Base-by-base conservation (phyloP, 2,329 filamentous ascomycete genomes). In the Tolypocladium inflatum region DNA sequence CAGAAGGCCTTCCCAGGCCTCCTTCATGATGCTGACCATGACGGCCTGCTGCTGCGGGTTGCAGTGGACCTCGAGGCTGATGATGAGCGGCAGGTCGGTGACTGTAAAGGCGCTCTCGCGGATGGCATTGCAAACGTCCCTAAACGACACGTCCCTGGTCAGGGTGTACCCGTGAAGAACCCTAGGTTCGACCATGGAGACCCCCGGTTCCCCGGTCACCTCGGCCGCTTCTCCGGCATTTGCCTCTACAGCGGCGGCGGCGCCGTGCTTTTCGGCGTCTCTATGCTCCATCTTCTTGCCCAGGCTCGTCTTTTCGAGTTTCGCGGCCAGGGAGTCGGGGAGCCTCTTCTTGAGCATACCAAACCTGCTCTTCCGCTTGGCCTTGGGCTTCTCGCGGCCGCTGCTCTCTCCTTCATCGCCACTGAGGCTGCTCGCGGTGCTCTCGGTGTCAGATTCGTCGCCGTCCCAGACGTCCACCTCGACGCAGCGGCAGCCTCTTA, bases 391-490 rank as follows among this genome's bases (percentile, higher is more conserved):
- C 15, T 33, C 26, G 26, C 13, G 19, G 19, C 48, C 19, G 87
- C 53, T 83, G 53, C 68, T 64, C 8, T 68, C 63, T 55, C 68
- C 66, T 50, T 76, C 73, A 19, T 89, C 87, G 21, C 84, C 74
- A 53, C 73, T 75, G 57, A 71, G 76, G 56, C 73, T 74, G 56
- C 71, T 76, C 10, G 67, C 83, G 76, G 71, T 88, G 80, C 71
- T 88, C 79, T 72, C 85, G 68, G 76, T 88, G 81, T 71, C 88
- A 67, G 67, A 91, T 66, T 91, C 87, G 58, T 88, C 85, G 48
- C 92, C 92, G 70, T 97, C 90, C 92, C 92, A 97, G 66, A 94
- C 95, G 68, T 97, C 92, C 60, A 97, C 90, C 75, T 97, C 92
- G 59, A 97, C 87, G 73, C 92, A 97, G 21, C 92, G 87, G 66